Evolutionary conservation across 2,329 filamentous ascomycete species (phyloP).

Genomic region (Colletotrichum noveboracense): DNA sequence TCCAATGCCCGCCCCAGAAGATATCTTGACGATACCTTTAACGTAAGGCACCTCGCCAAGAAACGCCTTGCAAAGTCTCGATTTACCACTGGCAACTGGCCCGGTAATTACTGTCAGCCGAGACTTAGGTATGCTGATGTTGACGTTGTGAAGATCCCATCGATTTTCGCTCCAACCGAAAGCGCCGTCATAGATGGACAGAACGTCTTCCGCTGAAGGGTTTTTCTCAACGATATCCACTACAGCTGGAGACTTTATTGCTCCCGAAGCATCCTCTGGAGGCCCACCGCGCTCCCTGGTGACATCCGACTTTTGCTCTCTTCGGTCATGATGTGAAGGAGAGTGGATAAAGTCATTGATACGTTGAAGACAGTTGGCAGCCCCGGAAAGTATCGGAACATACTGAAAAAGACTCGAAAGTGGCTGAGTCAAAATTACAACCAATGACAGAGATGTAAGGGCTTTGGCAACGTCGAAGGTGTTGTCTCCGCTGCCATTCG

Average conservation of each 20-base stretch:
- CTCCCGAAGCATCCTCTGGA: neutral
- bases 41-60: neutral
- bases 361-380: neutral
- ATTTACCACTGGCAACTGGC: neutral
- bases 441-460: neutral
- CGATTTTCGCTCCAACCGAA: neutral
- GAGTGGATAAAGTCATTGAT: neutral
- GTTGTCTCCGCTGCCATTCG: rapidly evolving
- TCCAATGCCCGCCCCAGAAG: neutral
- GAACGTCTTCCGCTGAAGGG: neutral
- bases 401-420: neutral
- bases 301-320: neutral
- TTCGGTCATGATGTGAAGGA: neutral
- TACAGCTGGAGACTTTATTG: neutral
- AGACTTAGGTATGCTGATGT: neutral
- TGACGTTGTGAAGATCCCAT: neutral
- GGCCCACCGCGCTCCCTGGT: too few species aligned
- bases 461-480: neutral
- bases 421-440: neutral
- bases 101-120: neutral
- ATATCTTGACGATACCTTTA: neutral
- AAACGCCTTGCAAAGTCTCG: neutral
- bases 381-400: neutral
- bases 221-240: neutral
- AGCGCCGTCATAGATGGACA: neutral